Conservation (phyloP, 164 flowering plant species). For the Kingdonia uniflora region DNA sequence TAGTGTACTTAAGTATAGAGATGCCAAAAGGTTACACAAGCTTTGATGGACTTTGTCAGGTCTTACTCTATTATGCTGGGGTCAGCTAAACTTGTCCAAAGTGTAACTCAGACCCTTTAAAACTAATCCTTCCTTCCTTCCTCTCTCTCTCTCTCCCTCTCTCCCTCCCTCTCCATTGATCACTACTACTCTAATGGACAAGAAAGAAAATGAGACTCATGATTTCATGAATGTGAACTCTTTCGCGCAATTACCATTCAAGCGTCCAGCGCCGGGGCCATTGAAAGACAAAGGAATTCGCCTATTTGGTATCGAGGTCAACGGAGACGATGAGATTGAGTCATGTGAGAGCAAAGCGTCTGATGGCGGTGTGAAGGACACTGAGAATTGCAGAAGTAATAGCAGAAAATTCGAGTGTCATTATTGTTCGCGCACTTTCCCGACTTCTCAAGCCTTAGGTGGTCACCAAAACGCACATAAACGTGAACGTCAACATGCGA, state of each 20-base stretch:
- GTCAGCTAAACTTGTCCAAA: conserved; percentile 23
- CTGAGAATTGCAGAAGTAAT: conserved; percentile 8
- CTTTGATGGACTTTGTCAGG: conserved; percentile 31
- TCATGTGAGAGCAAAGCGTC: conserved; percentile 17
- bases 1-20: background rate
- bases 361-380: conserved; percentile 11
- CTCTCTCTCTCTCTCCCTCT: conserved; percentile 2
- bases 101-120: background rate
- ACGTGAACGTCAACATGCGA: conserved; percentile 82
- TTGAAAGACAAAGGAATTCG: conserved; percentile 52
- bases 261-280: conserved; percentile 45
- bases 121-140: background rate
- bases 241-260: conserved; percentile 89
- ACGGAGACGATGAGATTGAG: conserved; percentile 19
- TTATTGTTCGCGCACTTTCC: conserved; percentile 83
- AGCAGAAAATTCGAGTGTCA: conserved; percentile 71
- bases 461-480: conserved; percentile 98
- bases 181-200: conserved; percentile 33
- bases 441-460: conserved; percentile 89
- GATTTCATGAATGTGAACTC: conserved; percentile 97
- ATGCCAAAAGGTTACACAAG: conserved; percentile 20
- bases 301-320: conserved; percentile 78
- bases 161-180: background rate
- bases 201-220: conserved; percentile 49
- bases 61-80: conserved; percentile 28